Evolutionary conservation across 225 moss, liverwort and hornwort species (phyloP).

Genomic region (Polytrichum formosum): DNA sequence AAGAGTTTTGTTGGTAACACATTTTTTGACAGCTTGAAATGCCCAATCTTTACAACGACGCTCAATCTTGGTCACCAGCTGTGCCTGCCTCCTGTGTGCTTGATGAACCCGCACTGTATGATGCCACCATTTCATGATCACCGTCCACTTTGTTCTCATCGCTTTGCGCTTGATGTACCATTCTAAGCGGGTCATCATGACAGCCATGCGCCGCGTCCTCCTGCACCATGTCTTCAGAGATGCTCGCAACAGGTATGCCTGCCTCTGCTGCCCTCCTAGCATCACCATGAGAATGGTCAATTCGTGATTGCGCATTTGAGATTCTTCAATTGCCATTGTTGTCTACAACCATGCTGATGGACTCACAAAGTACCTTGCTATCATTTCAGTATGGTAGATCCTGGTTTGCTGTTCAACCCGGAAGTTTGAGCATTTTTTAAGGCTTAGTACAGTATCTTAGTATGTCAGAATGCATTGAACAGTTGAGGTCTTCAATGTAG

Average conservation of each 20-base stretch:
- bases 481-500: too few relatives aligned
- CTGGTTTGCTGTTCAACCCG: too few relatives aligned
- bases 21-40: conserved; percentile 46
- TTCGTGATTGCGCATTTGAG: neutral
- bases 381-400: too few relatives aligned
- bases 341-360: too few relatives aligned
- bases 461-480: too few relatives aligned
- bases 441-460: too few relatives aligned
- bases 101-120: conserved; percentile 18
- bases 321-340: too few relatives aligned
- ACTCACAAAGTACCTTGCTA: too few relatives aligned
- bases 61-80: conserved; percentile 36
- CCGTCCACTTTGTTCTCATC: conserved; percentile 23
- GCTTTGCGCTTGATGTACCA: conserved; percentile 40
- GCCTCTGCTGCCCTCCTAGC: conserved; percentile 43
- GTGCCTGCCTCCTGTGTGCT: conserved; percentile 23
- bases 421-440: too few relatives aligned
- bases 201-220: conserved; percentile 24
- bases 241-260: conserved; percentile 39
- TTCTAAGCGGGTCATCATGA: conserved; percentile 43
- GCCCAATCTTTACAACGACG: conserved; percentile 42
- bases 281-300: conserved; percentile 4
- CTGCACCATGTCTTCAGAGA: conserved; percentile 39
- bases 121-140: conserved; percentile 54
- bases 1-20: conserved; percentile 21